phyloP scores from a whole-genome alignment of 2,329 filamentous ascomycete genomes.

The Aspergillus sp. region DNA sequence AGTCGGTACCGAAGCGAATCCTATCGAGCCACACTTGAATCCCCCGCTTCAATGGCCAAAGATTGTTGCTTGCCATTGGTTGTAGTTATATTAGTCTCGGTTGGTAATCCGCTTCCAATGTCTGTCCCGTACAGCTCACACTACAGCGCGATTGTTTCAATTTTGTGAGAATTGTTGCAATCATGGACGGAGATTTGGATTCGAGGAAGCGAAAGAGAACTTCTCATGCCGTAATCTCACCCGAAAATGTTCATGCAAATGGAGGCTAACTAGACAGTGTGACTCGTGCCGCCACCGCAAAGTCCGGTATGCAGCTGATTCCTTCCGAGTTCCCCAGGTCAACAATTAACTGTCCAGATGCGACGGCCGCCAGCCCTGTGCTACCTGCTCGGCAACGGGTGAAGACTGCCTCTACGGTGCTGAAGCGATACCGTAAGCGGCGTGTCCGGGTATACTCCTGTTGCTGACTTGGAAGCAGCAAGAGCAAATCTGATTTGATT shows the following conservation, averaged over 20 bases:
- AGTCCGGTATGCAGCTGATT: conserved; percentile 44
- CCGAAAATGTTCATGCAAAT: too few species aligned
- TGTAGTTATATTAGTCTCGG: not conserved
- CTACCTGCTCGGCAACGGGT: conserved; percentile 20
- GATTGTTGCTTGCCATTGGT: not conserved
- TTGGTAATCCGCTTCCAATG: too few species aligned
- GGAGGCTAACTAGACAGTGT: conserved; percentile 36
- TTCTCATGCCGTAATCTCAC: conserved; percentile 30
- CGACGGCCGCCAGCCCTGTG: conserved; percentile 50
- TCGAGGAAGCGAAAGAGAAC: conserved; percentile 28
- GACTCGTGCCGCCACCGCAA: conserved; percentile 51
- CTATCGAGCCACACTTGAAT: not conserved
- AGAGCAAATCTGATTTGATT: conserved; percentile 54
- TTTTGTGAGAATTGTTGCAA: not conserved
- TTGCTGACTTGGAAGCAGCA: conserved; percentile 25
- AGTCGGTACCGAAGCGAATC: conserved; percentile 1
- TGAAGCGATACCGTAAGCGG: conserved; percentile 30
- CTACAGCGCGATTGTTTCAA: not conserved
- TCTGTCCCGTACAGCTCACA: too few species aligned
- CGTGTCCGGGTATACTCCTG: not conserved
- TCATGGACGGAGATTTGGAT: conserved; percentile 10
- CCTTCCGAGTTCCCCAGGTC: not conserved
- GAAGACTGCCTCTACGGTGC: conserved; percentile 30
- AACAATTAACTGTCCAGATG: conserved; percentile 39
- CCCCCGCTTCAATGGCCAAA: not conserved